phyloP scores from a whole-genome alignment of 1,284 basidiomycete genomes.

The Spongispora temasekensis region DNA sequence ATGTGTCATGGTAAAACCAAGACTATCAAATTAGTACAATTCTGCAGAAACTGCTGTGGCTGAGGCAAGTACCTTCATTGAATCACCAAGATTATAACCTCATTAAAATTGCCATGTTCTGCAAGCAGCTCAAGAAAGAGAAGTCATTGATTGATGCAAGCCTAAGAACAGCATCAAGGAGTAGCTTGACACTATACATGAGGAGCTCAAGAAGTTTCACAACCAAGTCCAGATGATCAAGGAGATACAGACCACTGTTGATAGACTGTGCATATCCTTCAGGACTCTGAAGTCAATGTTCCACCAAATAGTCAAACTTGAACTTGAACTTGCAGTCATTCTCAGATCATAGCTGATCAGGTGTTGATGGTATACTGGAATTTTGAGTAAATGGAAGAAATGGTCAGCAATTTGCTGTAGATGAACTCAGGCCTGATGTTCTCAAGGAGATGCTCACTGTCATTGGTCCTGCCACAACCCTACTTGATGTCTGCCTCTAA shows the following conservation, averaged over 20 bases:
- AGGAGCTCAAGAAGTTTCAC: slow-evolving; percentile 86
- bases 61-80: slow-evolving; percentile 87
- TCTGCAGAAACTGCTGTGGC: too few species aligned
- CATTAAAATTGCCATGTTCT: slow-evolving; percentile 83
- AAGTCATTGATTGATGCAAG: slow-evolving; percentile 94
- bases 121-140: slow-evolving; percentile 96
- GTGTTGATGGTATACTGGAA: slow-evolving; percentile 96
- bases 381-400: slow-evolving; percentile 93
- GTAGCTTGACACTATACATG: slow-evolving; percentile 89
- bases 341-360: slow-evolving; percentile 40
- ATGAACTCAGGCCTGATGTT: slow-evolving; percentile 86
- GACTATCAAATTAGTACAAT: too few species aligned
- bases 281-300: slow-evolving; percentile 77
- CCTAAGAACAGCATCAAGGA: slow-evolving; percentile 93
- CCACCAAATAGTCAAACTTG: slow-evolving; percentile 84
- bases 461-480: slow-evolving; percentile 81
- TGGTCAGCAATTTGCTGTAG: slow-evolving; percentile 88
- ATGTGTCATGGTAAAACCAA: too few species aligned
- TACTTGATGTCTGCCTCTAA: slow-evolving; percentile 90
- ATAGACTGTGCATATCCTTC: slow-evolving; percentile 79
- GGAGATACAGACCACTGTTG: slow-evolving; percentile 88
- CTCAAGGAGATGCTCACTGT: slow-evolving; percentile 81
- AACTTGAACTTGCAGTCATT: not conserved
- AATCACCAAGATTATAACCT: slow-evolving; percentile 96
- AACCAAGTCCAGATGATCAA: slow-evolving; percentile 84